phyloP scores from a whole-genome alignment of 345 rosid species.

The Salix purpurea region DNA sequence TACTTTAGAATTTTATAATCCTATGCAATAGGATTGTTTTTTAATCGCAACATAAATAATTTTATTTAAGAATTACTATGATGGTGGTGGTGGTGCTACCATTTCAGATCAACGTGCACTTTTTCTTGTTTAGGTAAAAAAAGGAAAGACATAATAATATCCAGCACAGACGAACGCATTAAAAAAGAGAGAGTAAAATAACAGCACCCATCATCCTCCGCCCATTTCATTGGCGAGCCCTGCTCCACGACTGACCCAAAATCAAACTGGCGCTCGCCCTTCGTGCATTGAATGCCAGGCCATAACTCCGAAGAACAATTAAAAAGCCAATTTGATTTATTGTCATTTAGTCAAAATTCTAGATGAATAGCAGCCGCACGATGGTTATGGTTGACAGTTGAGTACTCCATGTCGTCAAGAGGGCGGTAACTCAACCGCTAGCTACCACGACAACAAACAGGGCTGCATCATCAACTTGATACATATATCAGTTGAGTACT shows the following conservation, averaged over 20 bases:
- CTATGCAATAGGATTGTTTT: not conserved
- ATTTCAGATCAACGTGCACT: too few relatives aligned
- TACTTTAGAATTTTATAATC: not conserved
- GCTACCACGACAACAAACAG: too few relatives aligned
- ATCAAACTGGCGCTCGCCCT: not conserved
- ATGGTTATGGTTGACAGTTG: not conserved
- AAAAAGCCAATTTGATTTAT: not conserved
- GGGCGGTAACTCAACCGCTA: not conserved
- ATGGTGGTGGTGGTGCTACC: not conserved
- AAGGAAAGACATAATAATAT: too few relatives aligned
- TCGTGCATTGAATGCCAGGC: not conserved
- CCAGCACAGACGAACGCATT: too few relatives aligned
- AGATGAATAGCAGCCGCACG: not conserved
- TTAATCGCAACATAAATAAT: not conserved
- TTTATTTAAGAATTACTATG: not conserved
- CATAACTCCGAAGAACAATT: not conserved
- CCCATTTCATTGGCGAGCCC: not conserved
- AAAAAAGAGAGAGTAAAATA: too few relatives aligned
- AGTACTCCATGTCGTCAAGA: not conserved
- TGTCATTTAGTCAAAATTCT: not conserved
- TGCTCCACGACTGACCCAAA: too few relatives aligned
- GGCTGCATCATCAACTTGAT: too few relatives aligned
- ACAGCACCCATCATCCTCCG: too few relatives aligned
- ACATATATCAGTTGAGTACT: too few relatives aligned
- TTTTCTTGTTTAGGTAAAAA: too few relatives aligned